Conservation (phyloP, 2,329 filamentous ascomycete species). For the Diaporthe amygdali region DNA sequence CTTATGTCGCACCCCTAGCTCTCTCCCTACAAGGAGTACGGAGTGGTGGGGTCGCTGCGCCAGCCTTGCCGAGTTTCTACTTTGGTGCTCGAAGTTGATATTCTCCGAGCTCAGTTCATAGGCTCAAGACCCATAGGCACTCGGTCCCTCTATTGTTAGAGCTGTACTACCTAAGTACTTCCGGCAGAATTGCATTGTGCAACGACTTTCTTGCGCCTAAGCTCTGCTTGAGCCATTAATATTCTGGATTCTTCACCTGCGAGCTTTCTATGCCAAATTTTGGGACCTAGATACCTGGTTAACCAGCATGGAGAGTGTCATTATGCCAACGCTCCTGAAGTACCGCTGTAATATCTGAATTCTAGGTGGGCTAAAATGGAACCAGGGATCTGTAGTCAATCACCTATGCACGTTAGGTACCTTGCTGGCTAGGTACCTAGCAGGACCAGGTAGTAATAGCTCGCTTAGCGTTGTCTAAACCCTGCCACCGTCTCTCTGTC, state of each 20-base stretch:
- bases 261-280: background rate
- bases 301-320: too few relatives aligned
- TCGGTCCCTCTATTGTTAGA: too few relatives aligned
- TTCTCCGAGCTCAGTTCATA: background rate
- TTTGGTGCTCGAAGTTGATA: too few relatives aligned
- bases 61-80: slow-evolving; percentile 5
- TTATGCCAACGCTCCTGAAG: too few relatives aligned
- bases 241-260: background rate
- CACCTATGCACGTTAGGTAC: too few relatives aligned
- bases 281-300: too few relatives aligned
- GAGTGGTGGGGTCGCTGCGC: background rate
- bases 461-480: background rate
- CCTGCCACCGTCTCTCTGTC: background rate
- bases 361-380: too few relatives aligned
- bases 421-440: background rate
- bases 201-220: too few relatives aligned
- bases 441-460: background rate
- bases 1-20: background rate
- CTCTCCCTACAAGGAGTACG: background rate
- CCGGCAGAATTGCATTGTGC: background rate
- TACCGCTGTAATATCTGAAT: too few relatives aligned
- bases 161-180: background rate
- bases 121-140: background rate
- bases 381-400: too few relatives aligned
- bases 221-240: background rate